Evolutionary conservation across 495 filamentous ascomycete species (phyloP).

Genomic region (Talaromyces ruber): DNA sequence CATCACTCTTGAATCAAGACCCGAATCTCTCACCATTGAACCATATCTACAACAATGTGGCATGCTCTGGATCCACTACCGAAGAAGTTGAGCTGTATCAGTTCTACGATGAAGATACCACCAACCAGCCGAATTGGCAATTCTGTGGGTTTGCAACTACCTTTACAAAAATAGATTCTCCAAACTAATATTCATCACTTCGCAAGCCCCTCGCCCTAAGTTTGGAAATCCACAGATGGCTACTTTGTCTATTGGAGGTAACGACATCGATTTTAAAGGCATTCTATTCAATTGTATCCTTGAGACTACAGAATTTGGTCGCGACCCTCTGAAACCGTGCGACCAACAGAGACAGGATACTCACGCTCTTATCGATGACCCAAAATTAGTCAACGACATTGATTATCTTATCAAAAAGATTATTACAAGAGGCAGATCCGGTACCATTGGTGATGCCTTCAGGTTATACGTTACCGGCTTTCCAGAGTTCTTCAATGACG

Average conservation of each 20-base stretch:
- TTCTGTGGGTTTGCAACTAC: neutral
- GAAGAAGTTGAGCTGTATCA: constrained; percentile 1
- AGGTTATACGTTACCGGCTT: constrained; percentile 4
- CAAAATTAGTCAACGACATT: neutral
- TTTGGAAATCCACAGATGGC: constrained; percentile 3
- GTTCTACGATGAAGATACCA: constrained; percentile 1
- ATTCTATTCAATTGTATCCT: constrained; percentile 4
- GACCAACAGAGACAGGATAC: constrained; percentile 1
- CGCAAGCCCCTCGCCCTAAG: neutral
- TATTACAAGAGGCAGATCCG: neutral
- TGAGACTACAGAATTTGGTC: neutral
- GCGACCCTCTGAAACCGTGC: neutral
- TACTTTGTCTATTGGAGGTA: constrained; percentile 3
- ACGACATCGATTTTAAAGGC: constrained; percentile 4
- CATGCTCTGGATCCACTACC: neutral
- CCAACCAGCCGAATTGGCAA: neutral
- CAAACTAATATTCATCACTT: neutral
- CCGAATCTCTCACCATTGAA: neutral
- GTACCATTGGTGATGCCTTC: constrained; percentile 4
- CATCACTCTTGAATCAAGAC: neutral
- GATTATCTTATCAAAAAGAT: constrained; percentile 6
- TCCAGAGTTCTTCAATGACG: constrained; percentile 3
- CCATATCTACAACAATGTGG: neutral
- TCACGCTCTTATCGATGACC: neutral
- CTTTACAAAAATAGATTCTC: neutral